Conservation (phyloP, 345 rosid genomes). For the Brassica rapa region DNA sequence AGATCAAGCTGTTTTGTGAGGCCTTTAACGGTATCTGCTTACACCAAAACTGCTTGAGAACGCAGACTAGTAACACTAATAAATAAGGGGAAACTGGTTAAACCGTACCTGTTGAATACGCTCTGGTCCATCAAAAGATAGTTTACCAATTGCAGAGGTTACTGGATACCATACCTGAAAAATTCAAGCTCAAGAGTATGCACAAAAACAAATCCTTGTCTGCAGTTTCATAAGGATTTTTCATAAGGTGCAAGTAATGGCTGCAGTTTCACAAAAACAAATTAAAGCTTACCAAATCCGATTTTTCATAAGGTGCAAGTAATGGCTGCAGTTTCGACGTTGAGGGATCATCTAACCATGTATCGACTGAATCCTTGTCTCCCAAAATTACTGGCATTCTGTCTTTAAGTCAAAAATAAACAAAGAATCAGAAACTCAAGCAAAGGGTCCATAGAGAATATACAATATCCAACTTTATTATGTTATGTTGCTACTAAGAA, state of each 20-base stretch:
- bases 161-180: conserved; percentile 83
- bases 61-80: conserved; percentile 5
- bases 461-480: background rate
- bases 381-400: conserved; percentile 93
- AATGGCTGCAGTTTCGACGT: conserved; percentile 47
- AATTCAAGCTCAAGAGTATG: conserved; percentile 5
- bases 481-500: background rate
- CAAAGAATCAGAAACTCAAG: background rate
- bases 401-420: conserved; percentile 32
- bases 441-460: background rate
- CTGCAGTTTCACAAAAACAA: conserved; percentile 37
- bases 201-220: conserved; percentile 45
- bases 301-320: conserved; percentile 68
- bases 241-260: conserved; percentile 69
- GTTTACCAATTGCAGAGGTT: conserved; percentile 83
- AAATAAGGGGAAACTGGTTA: background rate
- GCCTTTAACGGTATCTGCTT: conserved; percentile 60
- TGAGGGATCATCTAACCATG: conserved; percentile 68
- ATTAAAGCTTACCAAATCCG: conserved; percentile 63
- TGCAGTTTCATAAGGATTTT: conserved; percentile 19
- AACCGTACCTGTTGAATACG: conserved; percentile 70
- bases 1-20: conserved; percentile 57
- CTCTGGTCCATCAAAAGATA: conserved; percentile 83
- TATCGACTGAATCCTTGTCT: conserved; percentile 62
- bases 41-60: background rate